Evolutionary conservation across 2,329 filamentous ascomycete species (phyloP).

Genomic region (Diaporthe citriasiana): DNA sequence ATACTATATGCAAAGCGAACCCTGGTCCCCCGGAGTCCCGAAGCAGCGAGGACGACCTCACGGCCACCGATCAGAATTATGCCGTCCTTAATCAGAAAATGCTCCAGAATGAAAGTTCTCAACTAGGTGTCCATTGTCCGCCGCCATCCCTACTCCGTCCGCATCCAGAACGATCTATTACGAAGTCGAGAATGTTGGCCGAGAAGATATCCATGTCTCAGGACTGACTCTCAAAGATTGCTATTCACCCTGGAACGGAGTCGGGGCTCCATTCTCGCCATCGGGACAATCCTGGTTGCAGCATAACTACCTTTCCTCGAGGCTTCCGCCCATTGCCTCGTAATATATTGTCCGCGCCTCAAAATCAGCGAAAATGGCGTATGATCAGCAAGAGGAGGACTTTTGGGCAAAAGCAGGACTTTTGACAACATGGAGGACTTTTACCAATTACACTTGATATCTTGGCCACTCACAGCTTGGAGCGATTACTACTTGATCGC

Average conservation of each 20-base stretch:
- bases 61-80: slow-evolving; percentile 2
- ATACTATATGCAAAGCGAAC: slow-evolving; percentile 19
- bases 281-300: not conserved
- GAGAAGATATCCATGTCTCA: not conserved
- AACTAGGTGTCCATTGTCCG: not conserved
- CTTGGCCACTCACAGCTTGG: not conserved
- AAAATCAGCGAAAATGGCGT: not conserved
- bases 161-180: not conserved
- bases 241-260: not conserved
- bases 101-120: not conserved
- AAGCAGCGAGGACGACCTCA: not conserved
- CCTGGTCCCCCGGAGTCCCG: not conserved
- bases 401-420: no score
- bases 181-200: not conserved
- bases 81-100: not conserved
- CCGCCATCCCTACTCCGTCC: not conserved
- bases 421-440: no score
- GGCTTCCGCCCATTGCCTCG: not conserved
- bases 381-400: not conserved
- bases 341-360: not conserved
- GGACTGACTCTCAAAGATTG: slow-evolving; percentile 7
- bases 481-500: not conserved
- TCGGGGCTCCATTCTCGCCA: not conserved
- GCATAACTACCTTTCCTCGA: not conserved
- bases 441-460: not conserved